A percentile compares a stretch with the other conserved stretches of the same genome.
Conservation (phyloP, 2,329 filamentous ascomycete species). For the Fusarium sp. region DNA sequence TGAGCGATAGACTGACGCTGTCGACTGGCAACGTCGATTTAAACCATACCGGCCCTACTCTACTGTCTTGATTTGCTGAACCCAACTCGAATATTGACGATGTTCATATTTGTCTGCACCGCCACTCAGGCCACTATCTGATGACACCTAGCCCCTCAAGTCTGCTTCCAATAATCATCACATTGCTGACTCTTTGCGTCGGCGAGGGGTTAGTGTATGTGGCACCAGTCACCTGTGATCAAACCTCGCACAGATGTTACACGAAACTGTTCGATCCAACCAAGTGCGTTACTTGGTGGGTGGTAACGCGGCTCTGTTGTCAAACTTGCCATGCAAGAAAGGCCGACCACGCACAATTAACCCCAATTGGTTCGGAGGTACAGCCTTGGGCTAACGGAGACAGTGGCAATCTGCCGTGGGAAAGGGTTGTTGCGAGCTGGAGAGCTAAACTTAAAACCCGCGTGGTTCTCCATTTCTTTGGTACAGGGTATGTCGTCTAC, state of each 20-base stretch:
- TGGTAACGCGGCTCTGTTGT: slow-evolving; percentile 33
- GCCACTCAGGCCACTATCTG: not conserved
- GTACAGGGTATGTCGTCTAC: not conserved
- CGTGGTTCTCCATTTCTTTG: slow-evolving; percentile 16
- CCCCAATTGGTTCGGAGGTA: slow-evolving; percentile 19
- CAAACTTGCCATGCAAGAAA: slow-evolving; percentile 21
- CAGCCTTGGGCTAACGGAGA: slow-evolving; percentile 4
- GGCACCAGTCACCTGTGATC: slow-evolving; percentile 35
- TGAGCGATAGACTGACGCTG: not conserved
- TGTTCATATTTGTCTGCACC: not conserved
- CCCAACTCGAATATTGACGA: not conserved
- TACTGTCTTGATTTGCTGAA: not conserved
- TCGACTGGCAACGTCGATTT: not conserved
- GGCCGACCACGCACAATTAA: slow-evolving; percentile 3
- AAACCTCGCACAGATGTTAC: slow-evolving; percentile 27
- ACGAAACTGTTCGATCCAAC: slow-evolving; percentile 18
- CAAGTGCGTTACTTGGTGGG: slow-evolving; percentile 12
- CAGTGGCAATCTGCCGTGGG: slow-evolving; percentile 16
- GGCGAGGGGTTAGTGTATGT: slow-evolving; percentile 19
- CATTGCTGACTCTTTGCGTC: not conserved
- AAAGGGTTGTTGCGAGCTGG: slow-evolving; percentile 27
- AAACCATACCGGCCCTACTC: not conserved
- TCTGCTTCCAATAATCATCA: not conserved
- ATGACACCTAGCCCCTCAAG: slow-evolving; percentile 8
- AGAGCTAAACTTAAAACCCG: slow-evolving; percentile 27